Evolutionary conservation across 805 yeast species (phyloP).

Genomic region (Candida manassasensis): DNA sequence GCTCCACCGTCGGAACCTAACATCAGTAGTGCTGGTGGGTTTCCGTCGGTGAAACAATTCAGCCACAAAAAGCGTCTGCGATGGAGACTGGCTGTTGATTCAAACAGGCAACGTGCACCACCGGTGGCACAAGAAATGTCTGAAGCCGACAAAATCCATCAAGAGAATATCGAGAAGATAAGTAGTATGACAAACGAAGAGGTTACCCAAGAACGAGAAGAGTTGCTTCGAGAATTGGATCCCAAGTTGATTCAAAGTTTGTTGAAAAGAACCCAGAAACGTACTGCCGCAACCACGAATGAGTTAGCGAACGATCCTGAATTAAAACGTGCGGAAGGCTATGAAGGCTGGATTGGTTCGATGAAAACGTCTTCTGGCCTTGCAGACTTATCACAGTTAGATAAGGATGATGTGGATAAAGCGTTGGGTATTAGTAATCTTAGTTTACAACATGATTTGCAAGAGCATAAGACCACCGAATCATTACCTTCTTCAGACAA

Average conservation of each 20-base stretch:
- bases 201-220: slow-evolving; percentile 58
- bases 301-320: slow-evolving; percentile 9
- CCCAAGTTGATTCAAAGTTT: slow-evolving; percentile 62
- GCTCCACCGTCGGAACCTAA: slow-evolving; percentile 30
- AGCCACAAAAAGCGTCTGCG: slow-evolving; percentile 38
- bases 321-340: slow-evolving; percentile 38
- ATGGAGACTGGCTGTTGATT: slow-evolving; percentile 44
- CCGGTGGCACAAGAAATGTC: slow-evolving; percentile 26
- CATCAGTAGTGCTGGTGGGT: slow-evolving; percentile 25
- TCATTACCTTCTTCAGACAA: slow-evolving; percentile 3
- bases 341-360: slow-evolving; percentile 39
- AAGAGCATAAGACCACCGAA: slow-evolving; percentile 4
- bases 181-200: slow-evolving; percentile 63
- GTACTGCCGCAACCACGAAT: slow-evolving; percentile 3
- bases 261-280: slow-evolving; percentile 51
- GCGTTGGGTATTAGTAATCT: slow-evolving; percentile 30
- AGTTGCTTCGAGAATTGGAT: slow-evolving; percentile 60
- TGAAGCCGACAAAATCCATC: slow-evolving; percentile 71
- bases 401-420: slow-evolving; percentile 31
- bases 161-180: slow-evolving; percentile 64
- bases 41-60: slow-evolving; percentile 28
- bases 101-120: slow-evolving; percentile 6
- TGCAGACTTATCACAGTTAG: slow-evolving; percentile 27
- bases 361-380: slow-evolving; percentile 33
- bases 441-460: slow-evolving; percentile 10